Percentiles rank a stretch among this genome's conserved stretches.
phyloP scores from a whole-genome alignment of 257 asterid genomes.

The Nicotiana benthamiana region DNA sequence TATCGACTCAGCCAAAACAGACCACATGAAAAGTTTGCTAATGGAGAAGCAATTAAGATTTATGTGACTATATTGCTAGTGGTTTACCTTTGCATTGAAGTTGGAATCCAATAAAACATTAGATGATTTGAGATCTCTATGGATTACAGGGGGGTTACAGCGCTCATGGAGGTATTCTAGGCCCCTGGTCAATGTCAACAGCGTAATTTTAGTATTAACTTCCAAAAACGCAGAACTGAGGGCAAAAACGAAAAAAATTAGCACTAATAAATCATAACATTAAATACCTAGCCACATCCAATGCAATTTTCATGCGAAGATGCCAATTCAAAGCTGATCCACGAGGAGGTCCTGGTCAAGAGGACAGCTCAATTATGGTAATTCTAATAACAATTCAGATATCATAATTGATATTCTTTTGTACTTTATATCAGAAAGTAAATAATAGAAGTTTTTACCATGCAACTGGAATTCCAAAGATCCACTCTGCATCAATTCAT shows the following conservation, averaged over 20 bases:
- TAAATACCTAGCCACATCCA: constrained; percentile 81
- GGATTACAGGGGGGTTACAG: constrained; percentile 80
- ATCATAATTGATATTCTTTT: not conserved
- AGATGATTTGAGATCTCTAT: constrained; percentile 82
- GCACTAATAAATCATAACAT: not conserved
- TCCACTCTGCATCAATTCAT: constrained; percentile 87
- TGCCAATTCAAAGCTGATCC: constrained; percentile 76
- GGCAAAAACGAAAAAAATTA: not conserved
- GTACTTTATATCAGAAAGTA: not conserved
- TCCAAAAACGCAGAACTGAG: not conserved
- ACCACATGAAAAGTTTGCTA: not conserved
- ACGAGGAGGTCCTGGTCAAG: constrained; percentile 51
- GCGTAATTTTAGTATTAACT: not conserved
- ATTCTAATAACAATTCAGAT: not conserved
- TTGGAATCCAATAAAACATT: constrained; percentile 80
- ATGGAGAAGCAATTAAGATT: not conserved
- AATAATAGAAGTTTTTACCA: constrained; percentile 33
- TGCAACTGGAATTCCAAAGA: constrained; percentile 75
- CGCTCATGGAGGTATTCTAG: constrained; percentile 83
- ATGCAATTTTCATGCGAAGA: constrained; percentile 82
- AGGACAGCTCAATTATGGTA: not conserved
- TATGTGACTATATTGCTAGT: not conserved
- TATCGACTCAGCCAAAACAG: not conserved
- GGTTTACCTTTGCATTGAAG: constrained; percentile 72
- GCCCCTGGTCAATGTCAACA: constrained; percentile 46